A percentile compares a stretch with the other conserved stretches of the same genome.
Evolutionary conservation across 2,329 filamentous ascomycete species (phyloP).

Genomic region (Aspergillus luchuensis): DNA sequence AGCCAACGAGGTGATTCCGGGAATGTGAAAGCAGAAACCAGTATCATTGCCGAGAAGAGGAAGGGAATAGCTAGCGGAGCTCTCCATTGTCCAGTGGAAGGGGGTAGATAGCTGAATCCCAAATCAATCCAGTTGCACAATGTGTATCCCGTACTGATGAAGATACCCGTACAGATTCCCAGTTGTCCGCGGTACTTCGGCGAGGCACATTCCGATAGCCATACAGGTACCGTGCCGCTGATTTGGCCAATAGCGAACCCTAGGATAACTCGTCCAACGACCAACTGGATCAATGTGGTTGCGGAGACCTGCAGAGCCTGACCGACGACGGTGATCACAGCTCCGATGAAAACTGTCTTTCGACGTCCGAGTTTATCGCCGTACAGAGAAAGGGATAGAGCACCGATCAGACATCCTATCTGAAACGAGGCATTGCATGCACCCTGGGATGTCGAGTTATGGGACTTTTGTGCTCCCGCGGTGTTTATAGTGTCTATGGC

Average conservation of each 20-base stretch:
- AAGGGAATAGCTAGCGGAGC: conserved; percentile 39
- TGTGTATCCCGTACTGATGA: conserved; percentile 46
- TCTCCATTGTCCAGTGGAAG: conserved; percentile 33
- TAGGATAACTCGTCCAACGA: conserved; percentile 48
- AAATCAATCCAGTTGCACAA: conserved; percentile 50
- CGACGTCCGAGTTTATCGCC: conserved; percentile 50
- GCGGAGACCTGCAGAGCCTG: conserved; percentile 48
- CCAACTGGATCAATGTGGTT: conserved; percentile 49
- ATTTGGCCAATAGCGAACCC: conserved; percentile 48
- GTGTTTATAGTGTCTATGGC: conserved; percentile 51
- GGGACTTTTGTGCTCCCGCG: conserved; percentile 42
- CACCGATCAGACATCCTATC: conserved; percentile 51
- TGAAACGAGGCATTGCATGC: conserved; percentile 36
- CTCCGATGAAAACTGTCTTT: conserved; percentile 47
- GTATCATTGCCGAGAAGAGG: conserved; percentile 30
- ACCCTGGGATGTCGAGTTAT: conserved; percentile 48
- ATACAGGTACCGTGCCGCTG: conserved; percentile 47
- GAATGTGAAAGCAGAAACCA: conserved; percentile 30
- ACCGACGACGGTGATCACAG: conserved; percentile 47
- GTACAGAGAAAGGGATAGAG: conserved; percentile 49
- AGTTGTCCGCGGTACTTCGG: conserved; percentile 21
- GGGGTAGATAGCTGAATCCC: conserved; percentile 34
- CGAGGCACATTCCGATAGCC: conserved; percentile 34
- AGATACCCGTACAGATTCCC: conserved; percentile 37
- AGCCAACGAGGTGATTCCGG: conserved; percentile 40